A percentile compares a stretch with the other conserved stretches of the same genome.
phyloP scores from a whole-genome alignment of 2,329 filamentous ascomycete genomes.

The Aspergillus sp. region DNA sequence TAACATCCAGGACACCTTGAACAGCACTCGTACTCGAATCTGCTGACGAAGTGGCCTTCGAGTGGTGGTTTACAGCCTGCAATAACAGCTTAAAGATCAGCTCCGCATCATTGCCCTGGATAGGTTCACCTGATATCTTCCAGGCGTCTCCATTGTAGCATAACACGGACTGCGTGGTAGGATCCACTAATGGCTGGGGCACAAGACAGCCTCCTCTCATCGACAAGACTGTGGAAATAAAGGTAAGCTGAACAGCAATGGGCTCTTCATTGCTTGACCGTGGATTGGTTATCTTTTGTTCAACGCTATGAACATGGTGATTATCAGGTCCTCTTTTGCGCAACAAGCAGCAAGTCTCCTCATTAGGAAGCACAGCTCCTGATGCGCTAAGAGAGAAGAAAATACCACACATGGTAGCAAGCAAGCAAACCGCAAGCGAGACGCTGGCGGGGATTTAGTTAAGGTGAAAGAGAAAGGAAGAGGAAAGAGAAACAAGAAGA shows the following conservation, averaged over 20 bases:
- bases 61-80: constrained; percentile 36
- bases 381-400: constrained; percentile 52
- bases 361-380: constrained; percentile 31
- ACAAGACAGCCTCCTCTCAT: constrained; percentile 75
- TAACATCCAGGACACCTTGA: constrained; percentile 43
- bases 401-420: constrained; percentile 52
- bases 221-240: constrained; percentile 85
- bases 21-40: constrained; percentile 22
- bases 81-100: constrained; percentile 65
- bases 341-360: constrained; percentile 38
- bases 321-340: constrained; percentile 49
- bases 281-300: constrained; percentile 22
- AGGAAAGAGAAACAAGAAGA: constrained; percentile 13
- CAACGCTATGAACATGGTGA: constrained; percentile 35
- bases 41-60: constrained; percentile 3
- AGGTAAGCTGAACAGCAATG: constrained; percentile 54
- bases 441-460: neutral
- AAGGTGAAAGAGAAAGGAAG: neutral
- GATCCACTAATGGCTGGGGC: constrained; percentile 70
- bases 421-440: constrained; percentile 8
- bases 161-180: constrained; percentile 63
- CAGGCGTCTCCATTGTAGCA: constrained; percentile 99
- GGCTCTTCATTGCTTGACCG: constrained; percentile 19
- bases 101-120: constrained; percentile 77
- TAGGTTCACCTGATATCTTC: constrained; percentile 61